Evolutionary conservation across 2,329 filamentous ascomycete genomes (phyloP).

Genomic region (Fusarium armeniacum): DNA sequence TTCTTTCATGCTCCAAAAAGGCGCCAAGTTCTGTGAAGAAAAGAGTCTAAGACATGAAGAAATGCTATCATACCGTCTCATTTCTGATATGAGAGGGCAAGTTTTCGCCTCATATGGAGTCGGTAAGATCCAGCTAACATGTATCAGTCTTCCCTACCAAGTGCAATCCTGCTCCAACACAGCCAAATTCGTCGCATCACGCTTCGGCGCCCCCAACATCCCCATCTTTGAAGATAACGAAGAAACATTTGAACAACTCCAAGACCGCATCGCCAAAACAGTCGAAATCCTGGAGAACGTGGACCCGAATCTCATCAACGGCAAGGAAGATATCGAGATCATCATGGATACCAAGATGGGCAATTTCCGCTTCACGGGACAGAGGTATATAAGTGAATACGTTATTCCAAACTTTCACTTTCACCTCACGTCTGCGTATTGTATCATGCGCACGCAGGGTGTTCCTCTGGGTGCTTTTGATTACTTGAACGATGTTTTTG

Average conservation of each 20-base stretch:
- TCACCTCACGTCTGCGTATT: conserved; percentile 69
- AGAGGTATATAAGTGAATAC: conserved; percentile 60
- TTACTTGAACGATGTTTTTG: conserved; percentile 58
- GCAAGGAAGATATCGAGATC: conserved; percentile 45
- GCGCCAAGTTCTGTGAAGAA: conserved; percentile 35
- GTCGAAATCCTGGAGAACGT: conserved; percentile 52
- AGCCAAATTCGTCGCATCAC: conserved; percentile 41
- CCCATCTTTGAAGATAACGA: conserved; percentile 47
- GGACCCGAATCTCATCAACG: conserved; percentile 43
- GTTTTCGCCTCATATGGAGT: too few species aligned
- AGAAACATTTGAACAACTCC: conserved; percentile 51
- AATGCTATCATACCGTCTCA: conserved; percentile 35
- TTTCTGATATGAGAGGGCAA: conserved; percentile 45
- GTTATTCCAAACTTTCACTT: conserved; percentile 73
- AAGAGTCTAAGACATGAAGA: conserved; percentile 44
- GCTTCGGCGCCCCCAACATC: conserved; percentile 35
- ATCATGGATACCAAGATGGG: conserved; percentile 47
- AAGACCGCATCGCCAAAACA: conserved; percentile 48
- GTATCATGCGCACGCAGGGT: conserved; percentile 68
- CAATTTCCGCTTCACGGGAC: conserved; percentile 50
- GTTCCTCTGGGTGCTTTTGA: conserved; percentile 71
- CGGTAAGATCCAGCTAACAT: background rate
- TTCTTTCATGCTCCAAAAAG: conserved; percentile 45
- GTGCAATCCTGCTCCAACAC: conserved; percentile 49
- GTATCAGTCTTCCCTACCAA: conserved; percentile 39